Conservation (phyloP, 176 grass and related monocot species). For the Oryza australiensis region DNA sequence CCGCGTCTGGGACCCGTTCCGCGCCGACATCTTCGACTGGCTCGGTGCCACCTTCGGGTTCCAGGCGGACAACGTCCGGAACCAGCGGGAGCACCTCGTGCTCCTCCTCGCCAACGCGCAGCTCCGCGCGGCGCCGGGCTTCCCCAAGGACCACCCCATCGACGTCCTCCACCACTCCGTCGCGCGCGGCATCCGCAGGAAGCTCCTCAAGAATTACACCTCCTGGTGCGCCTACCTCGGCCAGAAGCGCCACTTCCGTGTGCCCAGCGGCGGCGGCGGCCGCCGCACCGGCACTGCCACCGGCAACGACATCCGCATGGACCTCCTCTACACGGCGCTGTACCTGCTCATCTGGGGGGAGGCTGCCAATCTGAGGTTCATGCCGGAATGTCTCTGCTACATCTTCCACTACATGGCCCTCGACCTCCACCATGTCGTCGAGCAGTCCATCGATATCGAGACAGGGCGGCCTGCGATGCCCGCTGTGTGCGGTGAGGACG, state of each 20-base stretch:
- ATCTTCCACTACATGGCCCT: conserved; percentile 88
- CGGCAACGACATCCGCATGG: conserved; percentile 37
- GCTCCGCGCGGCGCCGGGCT: conserved; percentile 47
- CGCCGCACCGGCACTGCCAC: not conserved
- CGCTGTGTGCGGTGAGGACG: conserved; percentile 61
- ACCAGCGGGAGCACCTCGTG: conserved; percentile 97
- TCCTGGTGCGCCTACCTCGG: conserved; percentile 84
- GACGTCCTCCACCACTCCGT: conserved; percentile 60
- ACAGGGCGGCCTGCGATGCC: conserved; percentile 45
- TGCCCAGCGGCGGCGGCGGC: conserved; percentile 16
- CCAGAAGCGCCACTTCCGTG: conserved; percentile 50
- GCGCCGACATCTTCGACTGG: conserved; percentile 91
- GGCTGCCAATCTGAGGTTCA: conserved; percentile 88
- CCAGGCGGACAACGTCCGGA: conserved; percentile 80
- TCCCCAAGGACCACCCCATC: conserved; percentile 37
- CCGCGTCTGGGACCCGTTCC: conserved; percentile 17
- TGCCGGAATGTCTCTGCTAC: conserved; percentile 93
- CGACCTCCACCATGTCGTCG: conserved; percentile 76
- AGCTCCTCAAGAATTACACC: conserved; percentile 81
- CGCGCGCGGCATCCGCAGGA: conserved; percentile 61
- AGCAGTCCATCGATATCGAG: conserved; percentile 46
- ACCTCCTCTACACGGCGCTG: conserved; percentile 74
- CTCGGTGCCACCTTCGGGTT: conserved; percentile 87
- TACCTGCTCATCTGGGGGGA: conserved; percentile 98
- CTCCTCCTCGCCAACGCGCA: conserved; percentile 95